Conservation (phyloP, 768 basidiomycete genomes). For the Panus rudis region DNA sequence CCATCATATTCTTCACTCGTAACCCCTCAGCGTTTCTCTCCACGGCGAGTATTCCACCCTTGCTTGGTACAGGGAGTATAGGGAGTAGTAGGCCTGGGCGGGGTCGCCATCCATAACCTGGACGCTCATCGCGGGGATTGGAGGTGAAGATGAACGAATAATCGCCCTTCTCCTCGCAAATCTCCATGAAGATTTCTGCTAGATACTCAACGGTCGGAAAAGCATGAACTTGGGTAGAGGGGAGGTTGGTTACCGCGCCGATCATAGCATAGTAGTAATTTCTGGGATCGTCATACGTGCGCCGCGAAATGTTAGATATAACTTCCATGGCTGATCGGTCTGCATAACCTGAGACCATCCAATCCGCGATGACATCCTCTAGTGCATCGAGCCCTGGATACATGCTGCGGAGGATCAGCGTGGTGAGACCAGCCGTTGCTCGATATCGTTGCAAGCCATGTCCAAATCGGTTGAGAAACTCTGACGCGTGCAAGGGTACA, state of each 20-base stretch:
- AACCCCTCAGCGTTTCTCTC: neutral
- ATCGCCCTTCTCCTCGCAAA: constrained; percentile 16
- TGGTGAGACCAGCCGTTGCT: neutral
- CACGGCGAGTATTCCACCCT: neutral
- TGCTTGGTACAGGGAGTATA: neutral
- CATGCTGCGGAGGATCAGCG: neutral
- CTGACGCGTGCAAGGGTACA: neutral
- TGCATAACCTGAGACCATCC: constrained; percentile 2
- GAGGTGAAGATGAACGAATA: constrained; percentile 16
- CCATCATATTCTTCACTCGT: neutral
- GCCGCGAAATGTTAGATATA: constrained; percentile 8
- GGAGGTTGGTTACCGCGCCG: constrained; percentile 10
- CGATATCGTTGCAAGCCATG: constrained; percentile 4
- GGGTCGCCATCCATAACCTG: constrained; percentile 9
- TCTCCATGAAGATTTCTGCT: constrained; percentile 12
- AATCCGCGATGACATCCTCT: constrained; percentile 13
- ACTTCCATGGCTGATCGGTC: constrained; percentile 13
- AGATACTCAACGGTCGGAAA: constrained; percentile 11
- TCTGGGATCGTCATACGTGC: constrained; percentile 2
- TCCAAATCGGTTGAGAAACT: constrained; percentile 10
- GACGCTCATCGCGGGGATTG: constrained; percentile 5
- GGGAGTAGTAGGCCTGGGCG: neutral
- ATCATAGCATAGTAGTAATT: constrained; percentile 18
- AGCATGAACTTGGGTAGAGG: constrained; percentile 7
- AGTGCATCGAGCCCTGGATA: constrained; percentile 13